Base-by-base conservation (phyloP, 2,329 filamentous ascomycete species). In the Trichophyton verrucosum region DNA sequence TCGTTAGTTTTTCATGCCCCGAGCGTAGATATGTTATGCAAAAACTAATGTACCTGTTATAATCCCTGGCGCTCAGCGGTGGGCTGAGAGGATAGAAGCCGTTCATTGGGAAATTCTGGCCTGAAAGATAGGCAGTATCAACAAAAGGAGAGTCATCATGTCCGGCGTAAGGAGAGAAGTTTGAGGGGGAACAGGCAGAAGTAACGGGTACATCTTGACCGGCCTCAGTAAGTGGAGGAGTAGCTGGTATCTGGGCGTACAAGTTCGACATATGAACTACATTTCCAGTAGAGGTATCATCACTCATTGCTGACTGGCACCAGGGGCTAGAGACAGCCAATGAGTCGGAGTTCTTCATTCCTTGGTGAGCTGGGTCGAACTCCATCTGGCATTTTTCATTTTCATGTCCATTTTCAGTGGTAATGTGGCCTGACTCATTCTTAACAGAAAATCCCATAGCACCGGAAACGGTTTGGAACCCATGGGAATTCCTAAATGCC, bases 151-250 rank as follows among this genome's bases (percentile, higher is more conserved):
- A 66, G 62, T 74, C 73, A 63, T 76, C 74, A 58, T 73, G 67
- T 59, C 69, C 64, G 65, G 73, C 66, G 63, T 72, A 75, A 49
- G 72, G 67, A 40, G 72, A 67, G 63, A 74, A 76, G 64, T 71
- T 71, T 40, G 71, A 62, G 60, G 75, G 69, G 20, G 73, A 73
- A 62, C 72, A 75, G 58, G 73, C 68, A 53, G 74, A 74, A 63
- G 72, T 71, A 60, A 74, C 69, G 64, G 73, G 71, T 61, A 74
- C 64, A 64, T 75, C 73, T 71, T 74, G 72, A 64, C 71, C 74
- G 42, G 71, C 70, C 63, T 76, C 74, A 15, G 73, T 76, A 66
- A 76, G 64, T 33, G 74, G 74, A 57, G 74, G 74, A 60, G 74
- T 76, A 60, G 75, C 72, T 20, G 74, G 74, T 24, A 72, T 68